phyloP scores from a whole-genome alignment of 139 green algal genomes.

The Chlorella sp. region DNA sequence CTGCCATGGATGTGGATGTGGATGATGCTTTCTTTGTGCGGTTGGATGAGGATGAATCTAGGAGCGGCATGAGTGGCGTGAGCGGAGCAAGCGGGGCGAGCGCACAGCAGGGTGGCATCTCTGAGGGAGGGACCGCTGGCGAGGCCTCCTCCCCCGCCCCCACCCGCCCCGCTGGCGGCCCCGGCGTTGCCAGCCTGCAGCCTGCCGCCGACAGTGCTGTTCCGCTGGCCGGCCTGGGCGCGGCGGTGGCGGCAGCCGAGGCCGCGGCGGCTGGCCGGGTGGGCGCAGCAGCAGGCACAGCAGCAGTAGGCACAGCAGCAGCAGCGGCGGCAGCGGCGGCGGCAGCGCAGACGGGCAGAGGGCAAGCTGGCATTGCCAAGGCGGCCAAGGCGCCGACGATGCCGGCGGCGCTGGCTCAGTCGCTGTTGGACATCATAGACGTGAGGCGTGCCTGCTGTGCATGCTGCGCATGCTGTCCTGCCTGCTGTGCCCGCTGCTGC shows the following conservation, averaged over 20 bases:
- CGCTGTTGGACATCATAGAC: slow-evolving; percentile 42
- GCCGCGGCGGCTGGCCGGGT: neutral
- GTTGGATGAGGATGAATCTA: neutral
- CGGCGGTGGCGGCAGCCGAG: neutral
- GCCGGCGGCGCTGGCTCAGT: neutral
- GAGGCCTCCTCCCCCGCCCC: too few species aligned
- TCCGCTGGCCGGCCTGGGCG: neutral
- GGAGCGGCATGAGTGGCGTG: neutral
- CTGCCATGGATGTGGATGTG: neutral
- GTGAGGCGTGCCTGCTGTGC: neutral
- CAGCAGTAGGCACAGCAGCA: neutral
- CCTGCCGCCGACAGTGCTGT: neutral
- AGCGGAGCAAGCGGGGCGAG: neutral
- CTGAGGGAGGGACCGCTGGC: neutral
- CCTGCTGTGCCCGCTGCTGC: neutral
- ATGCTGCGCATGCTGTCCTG: neutral
- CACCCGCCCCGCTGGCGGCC: neutral
- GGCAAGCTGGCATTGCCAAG: neutral
- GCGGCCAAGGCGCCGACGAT: neutral
- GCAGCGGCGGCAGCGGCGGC: neutral
- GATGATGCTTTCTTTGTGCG: neutral
- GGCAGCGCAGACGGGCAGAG: neutral
- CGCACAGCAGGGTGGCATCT: neutral
- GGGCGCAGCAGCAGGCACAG: neutral
- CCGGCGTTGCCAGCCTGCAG: neutral